Evolutionary conservation across 1,139 yeast species (phyloP).

Genomic region (Eremothecium cymbalariae): DNA sequence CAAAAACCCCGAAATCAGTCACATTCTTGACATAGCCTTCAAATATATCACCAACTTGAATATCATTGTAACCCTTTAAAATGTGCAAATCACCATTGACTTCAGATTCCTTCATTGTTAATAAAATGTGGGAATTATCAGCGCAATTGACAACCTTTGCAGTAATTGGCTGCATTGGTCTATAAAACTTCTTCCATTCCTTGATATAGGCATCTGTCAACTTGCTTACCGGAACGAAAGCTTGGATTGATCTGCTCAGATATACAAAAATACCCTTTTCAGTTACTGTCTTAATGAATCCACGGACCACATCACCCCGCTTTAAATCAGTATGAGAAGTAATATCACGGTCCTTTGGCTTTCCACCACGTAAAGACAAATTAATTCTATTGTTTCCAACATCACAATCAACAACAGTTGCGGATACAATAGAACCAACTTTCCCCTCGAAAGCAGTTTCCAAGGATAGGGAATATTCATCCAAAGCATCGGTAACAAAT

Average conservation of each 20-base stretch:
- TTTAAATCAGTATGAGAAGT: conserved; percentile 46
- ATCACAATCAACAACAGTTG: conserved; percentile 53
- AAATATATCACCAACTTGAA: conserved; percentile 58
- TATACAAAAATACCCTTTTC: conserved; percentile 75
- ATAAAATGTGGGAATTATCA: conserved; percentile 55
- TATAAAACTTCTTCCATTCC: conserved; percentile 79
- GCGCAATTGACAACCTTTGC: conserved; percentile 66
- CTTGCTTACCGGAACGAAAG: conserved; percentile 74
- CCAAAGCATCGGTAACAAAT: conserved; percentile 68
- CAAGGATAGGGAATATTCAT: conserved; percentile 54
- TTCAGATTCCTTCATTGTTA: conserved; percentile 78
- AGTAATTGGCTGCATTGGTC: conserved; percentile 61
- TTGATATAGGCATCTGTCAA: conserved; percentile 72
- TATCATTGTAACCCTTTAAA: conserved; percentile 54
- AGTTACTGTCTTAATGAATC: conserved; percentile 67
- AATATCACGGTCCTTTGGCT: conserved; percentile 49
- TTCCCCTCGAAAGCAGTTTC: conserved; percentile 40
- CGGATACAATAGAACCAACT: conserved; percentile 51
- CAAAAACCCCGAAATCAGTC: conserved; percentile 87
- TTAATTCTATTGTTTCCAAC: conserved; percentile 48
- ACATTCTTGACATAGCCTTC: conserved; percentile 77
- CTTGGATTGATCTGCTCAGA: conserved; percentile 64
- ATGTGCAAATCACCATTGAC: conserved; percentile 58
- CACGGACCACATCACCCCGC: conserved; percentile 67
- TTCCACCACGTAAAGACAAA: conserved; percentile 51